phyloP scores from a whole-genome alignment of 805 yeast species.

The Metschnikowia drakensbergensis region DNA sequence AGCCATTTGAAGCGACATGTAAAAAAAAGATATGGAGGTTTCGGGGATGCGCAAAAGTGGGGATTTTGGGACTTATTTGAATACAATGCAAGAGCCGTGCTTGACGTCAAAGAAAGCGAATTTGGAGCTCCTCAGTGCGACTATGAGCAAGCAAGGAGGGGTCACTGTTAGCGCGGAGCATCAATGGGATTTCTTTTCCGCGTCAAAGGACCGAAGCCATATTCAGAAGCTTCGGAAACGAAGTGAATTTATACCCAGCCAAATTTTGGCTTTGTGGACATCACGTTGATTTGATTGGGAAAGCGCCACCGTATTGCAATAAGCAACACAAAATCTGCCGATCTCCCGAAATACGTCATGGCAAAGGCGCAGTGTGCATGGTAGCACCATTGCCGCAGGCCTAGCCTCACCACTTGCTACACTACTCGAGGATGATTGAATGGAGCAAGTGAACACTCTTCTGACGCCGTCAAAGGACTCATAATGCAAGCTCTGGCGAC shows the following conservation, averaged over 20 bases:
- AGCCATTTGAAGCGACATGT: background rate
- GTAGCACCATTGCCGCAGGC: background rate
- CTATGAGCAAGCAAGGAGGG: constrained; percentile 3
- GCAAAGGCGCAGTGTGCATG: background rate
- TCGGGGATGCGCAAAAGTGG: background rate
- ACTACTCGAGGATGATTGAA: background rate
- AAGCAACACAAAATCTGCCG: too few relatives aligned
- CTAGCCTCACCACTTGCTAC: constrained; percentile 1
- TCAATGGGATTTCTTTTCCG: background rate
- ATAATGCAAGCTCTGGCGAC: too few relatives aligned
- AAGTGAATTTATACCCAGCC: too few relatives aligned
- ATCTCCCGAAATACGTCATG: background rate
- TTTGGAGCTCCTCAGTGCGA: background rate
- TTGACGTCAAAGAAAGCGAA: constrained; percentile 1
- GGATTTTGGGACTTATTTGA: background rate
- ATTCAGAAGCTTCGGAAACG: too few relatives aligned
- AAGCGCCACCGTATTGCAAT: too few relatives aligned
- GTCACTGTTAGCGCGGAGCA: constrained; percentile 2
- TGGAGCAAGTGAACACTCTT: too few relatives aligned
- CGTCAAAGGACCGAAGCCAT: background rate
- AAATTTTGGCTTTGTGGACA: too few relatives aligned
- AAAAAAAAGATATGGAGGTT: background rate
- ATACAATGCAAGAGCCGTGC: constrained; percentile 1
- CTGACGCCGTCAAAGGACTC: too few relatives aligned
- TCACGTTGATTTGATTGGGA: too few relatives aligned